Percentiles rank a stretch among this genome's conserved stretches.
Evolutionary conservation across 2,329 filamentous ascomycete species (phyloP).

Genomic region (Sporothrix euskadiensis): DNA sequence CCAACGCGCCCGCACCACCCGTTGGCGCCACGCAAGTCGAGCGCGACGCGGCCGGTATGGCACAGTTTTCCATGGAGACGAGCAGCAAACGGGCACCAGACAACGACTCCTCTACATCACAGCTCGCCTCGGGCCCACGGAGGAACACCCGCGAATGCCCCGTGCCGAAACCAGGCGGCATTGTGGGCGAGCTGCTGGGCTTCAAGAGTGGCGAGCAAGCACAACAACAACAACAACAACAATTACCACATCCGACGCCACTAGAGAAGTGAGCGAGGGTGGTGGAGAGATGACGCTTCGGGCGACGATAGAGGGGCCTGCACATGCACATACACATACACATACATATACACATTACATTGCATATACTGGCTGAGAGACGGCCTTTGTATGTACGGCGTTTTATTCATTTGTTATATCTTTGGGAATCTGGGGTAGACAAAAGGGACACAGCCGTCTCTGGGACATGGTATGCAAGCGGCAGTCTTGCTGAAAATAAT

Average conservation of each 20-base stretch:
- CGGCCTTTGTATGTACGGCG: constrained; percentile 14
- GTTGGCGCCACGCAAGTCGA: constrained; percentile 42
- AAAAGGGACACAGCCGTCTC: not conserved
- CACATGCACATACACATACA: not conserved
- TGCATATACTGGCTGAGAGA: constrained; percentile 3
- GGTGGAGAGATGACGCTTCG: not conserved
- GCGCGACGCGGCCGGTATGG: constrained; percentile 47
- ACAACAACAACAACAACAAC: not conserved
- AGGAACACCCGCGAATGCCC: constrained; percentile 72
- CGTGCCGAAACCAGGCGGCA: constrained; percentile 82
- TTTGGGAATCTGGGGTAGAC: not conserved
- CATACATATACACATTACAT: not conserved
- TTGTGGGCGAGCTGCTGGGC: constrained; percentile 56
- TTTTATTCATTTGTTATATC: not conserved
- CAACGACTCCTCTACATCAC: not conserved
- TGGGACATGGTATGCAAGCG: not conserved
- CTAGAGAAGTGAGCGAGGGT: not conserved
- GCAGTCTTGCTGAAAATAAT: not conserved
- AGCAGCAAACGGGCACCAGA: not conserved
- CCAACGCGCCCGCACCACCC: not conserved
- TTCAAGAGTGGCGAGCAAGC: constrained; percentile 49
- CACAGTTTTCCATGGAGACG: constrained; percentile 47
- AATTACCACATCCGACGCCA: constrained; percentile 10
- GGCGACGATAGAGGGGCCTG: not conserved
- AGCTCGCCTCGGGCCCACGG: constrained; percentile 34